These are phyloP conservation scores for Kazachstania sp. DNA, from an alignment of 1,139 yeast species.

Conservation along the genomic window DNA sequence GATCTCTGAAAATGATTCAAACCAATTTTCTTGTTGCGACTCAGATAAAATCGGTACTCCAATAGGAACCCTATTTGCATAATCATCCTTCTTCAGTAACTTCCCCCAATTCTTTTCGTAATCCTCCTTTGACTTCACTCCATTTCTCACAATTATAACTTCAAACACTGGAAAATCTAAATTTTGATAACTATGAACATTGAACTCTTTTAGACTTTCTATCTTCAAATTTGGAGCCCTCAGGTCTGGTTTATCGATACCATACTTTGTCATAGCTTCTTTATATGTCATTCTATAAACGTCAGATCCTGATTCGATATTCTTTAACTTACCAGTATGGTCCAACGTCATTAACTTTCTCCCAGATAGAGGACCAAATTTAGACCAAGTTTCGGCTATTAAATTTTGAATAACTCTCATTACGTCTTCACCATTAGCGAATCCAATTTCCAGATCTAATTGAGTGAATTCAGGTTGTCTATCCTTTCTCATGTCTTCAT, in stretches of 20 bases:
- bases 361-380: conserved; percentile 9
- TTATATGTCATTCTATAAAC: conserved; percentile 49
- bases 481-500: conserved; percentile 89
- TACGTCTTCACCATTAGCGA: conserved; percentile 61
- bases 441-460: conserved; percentile 88
- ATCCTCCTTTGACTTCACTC: conserved; percentile 32
- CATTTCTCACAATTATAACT: conserved; percentile 52
- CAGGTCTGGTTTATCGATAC: conserved; percentile 92
- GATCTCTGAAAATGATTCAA: conserved; percentile 31
- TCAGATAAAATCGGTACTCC: conserved; percentile 41
- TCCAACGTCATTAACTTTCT: conserved; percentile 5
- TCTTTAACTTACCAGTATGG: conserved; percentile 17
- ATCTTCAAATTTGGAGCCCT: conserved; percentile 51
- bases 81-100: conserved; percentile 39
- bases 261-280: conserved; percentile 65
- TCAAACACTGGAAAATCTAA: conserved; percentile 53
- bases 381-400: conserved; percentile 49
- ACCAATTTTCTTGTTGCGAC: conserved; percentile 40
- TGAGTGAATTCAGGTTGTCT: conserved; percentile 98
- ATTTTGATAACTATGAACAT: conserved; percentile 32
- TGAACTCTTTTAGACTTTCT: conserved; percentile 38
- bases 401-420: conserved; percentile 54
- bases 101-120: conserved; percentile 35
- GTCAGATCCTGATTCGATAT: conserved; percentile 20
- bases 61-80: conserved; percentile 52